A percentile compares a stretch with the other conserved stretches of the same genome.
Evolutionary conservation across 257 asterid genomes (phyloP).

Genomic region (Fraxinus americana): DNA sequence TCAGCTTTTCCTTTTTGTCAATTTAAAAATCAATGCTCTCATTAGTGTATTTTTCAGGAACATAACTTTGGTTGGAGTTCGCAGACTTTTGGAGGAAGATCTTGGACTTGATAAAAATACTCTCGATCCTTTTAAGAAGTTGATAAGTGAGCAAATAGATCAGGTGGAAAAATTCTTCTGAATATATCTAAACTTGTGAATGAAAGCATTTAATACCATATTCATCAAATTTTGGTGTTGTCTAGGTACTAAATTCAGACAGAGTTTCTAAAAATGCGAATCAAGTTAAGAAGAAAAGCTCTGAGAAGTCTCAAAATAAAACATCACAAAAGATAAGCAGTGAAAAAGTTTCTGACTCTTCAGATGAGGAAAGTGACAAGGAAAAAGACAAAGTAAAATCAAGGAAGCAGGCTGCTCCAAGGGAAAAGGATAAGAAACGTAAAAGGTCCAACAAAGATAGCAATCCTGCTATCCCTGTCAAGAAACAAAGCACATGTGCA

Average conservation of each 20-base stretch:
- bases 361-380: slow-evolving; percentile 44
- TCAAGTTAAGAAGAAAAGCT: slow-evolving; percentile 43
- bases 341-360: slow-evolving; percentile 39
- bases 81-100: slow-evolving; percentile 87
- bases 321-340: slow-evolving; percentile 37
- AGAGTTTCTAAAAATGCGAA: slow-evolving; percentile 44
- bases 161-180: slow-evolving; percentile 46
- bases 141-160: slow-evolving; percentile 63
- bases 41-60: slow-evolving; percentile 45
- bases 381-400: slow-evolving; percentile 40
- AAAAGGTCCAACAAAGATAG: slow-evolving; percentile 50
- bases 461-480: slow-evolving; percentile 40
- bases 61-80: slow-evolving; percentile 74
- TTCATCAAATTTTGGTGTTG: slow-evolving; percentile 9
- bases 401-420: slow-evolving; percentile 48
- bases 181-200: slow-evolving; percentile 12
- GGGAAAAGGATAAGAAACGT: slow-evolving; percentile 51
- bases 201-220: background rate
- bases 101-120: slow-evolving; percentile 67
- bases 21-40: slow-evolving; percentile 8
- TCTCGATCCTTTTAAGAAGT: slow-evolving; percentile 77
- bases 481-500: slow-evolving; percentile 52
- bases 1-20: slow-evolving; percentile 6
- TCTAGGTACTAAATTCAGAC: slow-evolving; percentile 58
- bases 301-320: slow-evolving; percentile 38